Evolutionary conservation across 805 yeast species (phyloP).

Genomic region (Candida silvicultrix): DNA sequence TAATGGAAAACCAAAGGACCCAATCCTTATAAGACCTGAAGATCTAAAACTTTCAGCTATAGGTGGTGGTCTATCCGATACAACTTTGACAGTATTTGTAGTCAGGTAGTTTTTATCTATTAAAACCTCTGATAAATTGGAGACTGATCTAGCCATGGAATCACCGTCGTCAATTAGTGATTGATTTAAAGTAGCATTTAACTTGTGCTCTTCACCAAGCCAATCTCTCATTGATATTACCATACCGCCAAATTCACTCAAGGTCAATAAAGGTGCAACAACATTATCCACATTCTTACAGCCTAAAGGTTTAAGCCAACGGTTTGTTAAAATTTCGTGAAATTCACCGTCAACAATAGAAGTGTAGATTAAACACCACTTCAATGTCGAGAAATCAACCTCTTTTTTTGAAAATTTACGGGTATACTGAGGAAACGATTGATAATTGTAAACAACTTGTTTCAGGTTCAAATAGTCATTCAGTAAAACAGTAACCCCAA

Average conservation of each 20-base stretch:
- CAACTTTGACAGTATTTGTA: slow-evolving; percentile 63
- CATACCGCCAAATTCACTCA: slow-evolving; percentile 95
- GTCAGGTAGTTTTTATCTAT: slow-evolving; percentile 70
- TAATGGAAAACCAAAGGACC: slow-evolving; percentile 89
- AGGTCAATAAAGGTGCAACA: slow-evolving; percentile 81
- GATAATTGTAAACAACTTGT: slow-evolving; percentile 88
- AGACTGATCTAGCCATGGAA: slow-evolving; percentile 20
- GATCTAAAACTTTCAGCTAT: slow-evolving; percentile 34
- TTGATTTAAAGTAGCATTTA: slow-evolving; percentile 43
- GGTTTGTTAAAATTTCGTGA: slow-evolving; percentile 76
- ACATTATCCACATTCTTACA: slow-evolving; percentile 69
- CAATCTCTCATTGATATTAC: slow-evolving; percentile 89
- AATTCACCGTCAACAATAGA: slow-evolving; percentile 90
- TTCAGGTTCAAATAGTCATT: slow-evolving; percentile 87
- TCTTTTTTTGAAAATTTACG: slow-evolving; percentile 71
- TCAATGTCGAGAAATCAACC: slow-evolving; percentile 68
- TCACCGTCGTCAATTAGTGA: slow-evolving; percentile 34
- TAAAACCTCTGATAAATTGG: slow-evolving; percentile 55
- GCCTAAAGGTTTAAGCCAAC: slow-evolving; percentile 90
- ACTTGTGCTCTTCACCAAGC: slow-evolving; percentile 62
- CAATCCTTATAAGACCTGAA: slow-evolving; percentile 59
- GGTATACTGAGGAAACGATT: slow-evolving; percentile 79
- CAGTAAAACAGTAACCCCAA: slow-evolving; percentile 64
- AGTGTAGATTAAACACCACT: slow-evolving; percentile 88
- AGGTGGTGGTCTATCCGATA: slow-evolving; percentile 52